Conservation (phyloP, 2,329 filamentous ascomycete genomes). For the Botrytis paeoniae region DNA sequence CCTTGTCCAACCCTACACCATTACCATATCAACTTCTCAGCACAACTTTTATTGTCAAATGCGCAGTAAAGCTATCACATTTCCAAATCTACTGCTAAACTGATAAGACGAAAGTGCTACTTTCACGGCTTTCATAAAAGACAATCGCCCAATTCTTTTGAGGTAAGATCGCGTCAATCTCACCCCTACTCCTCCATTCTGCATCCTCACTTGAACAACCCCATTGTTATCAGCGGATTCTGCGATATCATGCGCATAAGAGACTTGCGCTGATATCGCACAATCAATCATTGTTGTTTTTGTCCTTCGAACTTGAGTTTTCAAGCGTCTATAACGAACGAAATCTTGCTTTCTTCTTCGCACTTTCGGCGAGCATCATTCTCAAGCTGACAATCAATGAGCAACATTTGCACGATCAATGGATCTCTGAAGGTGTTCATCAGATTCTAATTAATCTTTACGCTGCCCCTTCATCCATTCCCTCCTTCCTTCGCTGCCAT, state of each 20-base stretch:
- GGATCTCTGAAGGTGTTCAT: not conserved
- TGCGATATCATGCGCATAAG: not conserved
- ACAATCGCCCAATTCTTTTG: not conserved
- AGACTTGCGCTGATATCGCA: not conserved
- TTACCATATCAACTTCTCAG: not conserved
- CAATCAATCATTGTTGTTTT: not conserved
- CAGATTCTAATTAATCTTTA: not conserved
- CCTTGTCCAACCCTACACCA: not conserved
- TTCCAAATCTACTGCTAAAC: not conserved
- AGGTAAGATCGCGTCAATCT: slow-evolving; percentile 1
- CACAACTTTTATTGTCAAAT: not conserved
- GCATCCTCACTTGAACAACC: not conserved
- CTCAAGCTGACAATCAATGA: not conserved
- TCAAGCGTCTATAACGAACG: not conserved
- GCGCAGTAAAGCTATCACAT: not conserved
- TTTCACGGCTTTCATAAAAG: not conserved
- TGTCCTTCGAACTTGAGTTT: not conserved
- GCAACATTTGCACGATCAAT: not conserved
- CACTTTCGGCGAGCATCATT: not conserved
- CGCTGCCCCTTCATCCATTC: not conserved
- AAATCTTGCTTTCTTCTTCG: not conserved
- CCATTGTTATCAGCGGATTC: not conserved
- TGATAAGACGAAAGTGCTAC: not conserved
- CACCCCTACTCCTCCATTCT: not conserved
- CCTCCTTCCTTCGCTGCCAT: not conserved